Percentiles rank a stretch among this genome's conserved stretches.
phyloP scores from a whole-genome alignment of 2,329 filamentous ascomycete species.

The Ceratocystis albifundus region DNA sequence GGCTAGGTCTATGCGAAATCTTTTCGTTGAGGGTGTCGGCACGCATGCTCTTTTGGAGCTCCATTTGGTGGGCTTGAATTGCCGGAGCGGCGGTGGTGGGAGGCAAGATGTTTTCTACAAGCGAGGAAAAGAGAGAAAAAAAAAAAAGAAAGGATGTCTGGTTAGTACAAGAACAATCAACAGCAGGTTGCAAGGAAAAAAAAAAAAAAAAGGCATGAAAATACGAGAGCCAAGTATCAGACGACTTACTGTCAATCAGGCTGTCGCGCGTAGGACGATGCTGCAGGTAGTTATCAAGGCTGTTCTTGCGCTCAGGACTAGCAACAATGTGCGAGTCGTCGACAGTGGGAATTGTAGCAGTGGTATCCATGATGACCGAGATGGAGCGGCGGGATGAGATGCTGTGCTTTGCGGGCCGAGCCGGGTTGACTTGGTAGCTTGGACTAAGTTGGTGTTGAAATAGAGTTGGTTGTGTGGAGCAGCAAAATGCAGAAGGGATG shows the following conservation, averaged over 20 bases:
- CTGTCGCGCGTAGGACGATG: slow-evolving; percentile 64
- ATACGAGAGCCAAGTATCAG: neutral
- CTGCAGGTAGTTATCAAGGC: slow-evolving; percentile 59
- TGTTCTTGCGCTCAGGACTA: slow-evolving; percentile 50
- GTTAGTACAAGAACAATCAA: neutral
- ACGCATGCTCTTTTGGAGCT: slow-evolving; percentile 78
- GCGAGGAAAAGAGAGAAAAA: slow-evolving; percentile 8
- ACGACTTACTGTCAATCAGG: slow-evolving; percentile 47
- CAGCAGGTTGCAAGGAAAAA: neutral
- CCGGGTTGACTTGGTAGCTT: too few relatives aligned
- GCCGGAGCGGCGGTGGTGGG: slow-evolving; percentile 65
- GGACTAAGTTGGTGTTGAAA: neutral
- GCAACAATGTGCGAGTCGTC: slow-evolving; percentile 49
- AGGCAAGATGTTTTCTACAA: slow-evolving; percentile 72
- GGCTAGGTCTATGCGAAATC: slow-evolving; percentile 62
- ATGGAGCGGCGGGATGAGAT: neutral
- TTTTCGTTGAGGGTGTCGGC: slow-evolving; percentile 80
- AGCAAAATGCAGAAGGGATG: neutral
- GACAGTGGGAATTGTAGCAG: slow-evolving; percentile 28
- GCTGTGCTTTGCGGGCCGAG: neutral
- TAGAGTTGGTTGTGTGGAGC: slow-evolving; percentile 6
- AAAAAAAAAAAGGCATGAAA: too few relatives aligned
- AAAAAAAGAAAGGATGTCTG: neutral
- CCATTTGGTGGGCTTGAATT: slow-evolving; percentile 68
- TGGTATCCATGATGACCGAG: neutral